These are phyloP conservation scores for Nigrospora osmanthi DNA, from an alignment of 2,329 filamentous ascomycete genomes.

Conservation along the genomic window DNA sequence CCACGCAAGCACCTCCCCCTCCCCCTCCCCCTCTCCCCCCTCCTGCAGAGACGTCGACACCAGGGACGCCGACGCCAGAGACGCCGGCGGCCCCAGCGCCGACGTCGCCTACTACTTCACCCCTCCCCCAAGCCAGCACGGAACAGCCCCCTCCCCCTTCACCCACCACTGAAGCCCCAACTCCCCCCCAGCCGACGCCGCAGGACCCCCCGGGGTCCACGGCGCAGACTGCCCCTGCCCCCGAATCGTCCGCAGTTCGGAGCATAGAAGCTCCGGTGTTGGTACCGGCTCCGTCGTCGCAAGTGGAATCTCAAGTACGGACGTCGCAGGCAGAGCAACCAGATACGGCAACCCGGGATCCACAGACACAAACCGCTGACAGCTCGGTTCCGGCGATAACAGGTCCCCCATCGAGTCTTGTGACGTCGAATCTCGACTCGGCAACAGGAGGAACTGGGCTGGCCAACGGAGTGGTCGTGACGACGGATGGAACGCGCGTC, in stretches of 20 bases:
- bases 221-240: no score
- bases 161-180: no score
- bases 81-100: conserved; percentile 2
- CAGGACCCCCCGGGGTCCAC: no score
- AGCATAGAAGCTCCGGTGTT: not conserved
- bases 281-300: not conserved
- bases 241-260: no score
- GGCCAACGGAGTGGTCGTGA: conserved; percentile 4
- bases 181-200: no score
- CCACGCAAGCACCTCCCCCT: conserved; percentile 8
- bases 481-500: conserved; percentile 2
- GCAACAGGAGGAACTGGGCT: not conserved
- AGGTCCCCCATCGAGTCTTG: not conserved
- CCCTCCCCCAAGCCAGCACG: not conserved
- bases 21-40: conserved; percentile 7
- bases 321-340: conserved; percentile 5
- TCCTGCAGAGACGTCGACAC: conserved; percentile 8
- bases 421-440: not conserved
- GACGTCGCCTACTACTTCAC: conserved; percentile 1
- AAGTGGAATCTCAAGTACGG: not conserved
- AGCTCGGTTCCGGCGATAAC: not conserved
- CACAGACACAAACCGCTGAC: conserved; percentile 1
- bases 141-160: not conserved
- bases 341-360: conserved; percentile 2
- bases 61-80: conserved; percentile 5